phyloP scores from a whole-genome alignment of 1,284 basidiomycete genomes.

The Tausonia pullulans region DNA sequence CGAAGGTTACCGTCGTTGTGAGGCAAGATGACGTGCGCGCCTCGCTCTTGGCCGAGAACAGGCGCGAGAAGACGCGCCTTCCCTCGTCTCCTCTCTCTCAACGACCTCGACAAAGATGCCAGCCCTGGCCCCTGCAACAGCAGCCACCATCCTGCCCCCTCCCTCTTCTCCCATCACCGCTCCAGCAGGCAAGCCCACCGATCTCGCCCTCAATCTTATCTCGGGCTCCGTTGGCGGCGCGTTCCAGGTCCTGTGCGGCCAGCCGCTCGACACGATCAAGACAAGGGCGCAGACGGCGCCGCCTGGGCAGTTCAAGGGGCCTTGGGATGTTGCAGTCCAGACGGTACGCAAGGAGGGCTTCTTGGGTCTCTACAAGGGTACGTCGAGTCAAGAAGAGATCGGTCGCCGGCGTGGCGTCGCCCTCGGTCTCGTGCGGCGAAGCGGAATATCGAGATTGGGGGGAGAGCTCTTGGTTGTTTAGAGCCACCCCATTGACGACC shows the following conservation, averaged over 20 bases:
- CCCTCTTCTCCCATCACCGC: too few species aligned
- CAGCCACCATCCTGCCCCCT: too few species aligned
- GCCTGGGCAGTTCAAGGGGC: constrained; percentile 59
- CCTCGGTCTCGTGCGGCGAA: neutral
- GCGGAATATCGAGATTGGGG: neutral
- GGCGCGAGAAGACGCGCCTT: too few species aligned
- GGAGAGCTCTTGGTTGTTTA: neutral
- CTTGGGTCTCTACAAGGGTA: constrained; percentile 84
- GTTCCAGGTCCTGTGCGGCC: constrained; percentile 62
- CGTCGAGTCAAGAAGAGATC: neutral
- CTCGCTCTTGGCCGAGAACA: too few species aligned
- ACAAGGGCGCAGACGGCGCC: constrained; percentile 40
- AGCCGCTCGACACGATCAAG: constrained; percentile 40
- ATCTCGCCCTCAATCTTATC: constrained; percentile 33
- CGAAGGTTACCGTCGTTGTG: too few species aligned
- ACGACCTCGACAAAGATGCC: too few species aligned
- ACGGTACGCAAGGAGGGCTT: constrained; percentile 79
- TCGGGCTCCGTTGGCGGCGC: constrained; percentile 37
- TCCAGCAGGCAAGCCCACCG: neutral
- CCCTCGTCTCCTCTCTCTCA: too few species aligned
- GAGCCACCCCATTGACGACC: neutral
- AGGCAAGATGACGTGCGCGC: too few species aligned
- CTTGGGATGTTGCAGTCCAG: constrained; percentile 72
- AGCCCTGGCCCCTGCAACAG: too few species aligned
- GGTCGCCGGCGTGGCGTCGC: neutral